Evolutionary conservation across 306 rosid genomes (phyloP), one percentile per base, ranked within the genome.

Genomic region (Cicer judaicum): DNA sequence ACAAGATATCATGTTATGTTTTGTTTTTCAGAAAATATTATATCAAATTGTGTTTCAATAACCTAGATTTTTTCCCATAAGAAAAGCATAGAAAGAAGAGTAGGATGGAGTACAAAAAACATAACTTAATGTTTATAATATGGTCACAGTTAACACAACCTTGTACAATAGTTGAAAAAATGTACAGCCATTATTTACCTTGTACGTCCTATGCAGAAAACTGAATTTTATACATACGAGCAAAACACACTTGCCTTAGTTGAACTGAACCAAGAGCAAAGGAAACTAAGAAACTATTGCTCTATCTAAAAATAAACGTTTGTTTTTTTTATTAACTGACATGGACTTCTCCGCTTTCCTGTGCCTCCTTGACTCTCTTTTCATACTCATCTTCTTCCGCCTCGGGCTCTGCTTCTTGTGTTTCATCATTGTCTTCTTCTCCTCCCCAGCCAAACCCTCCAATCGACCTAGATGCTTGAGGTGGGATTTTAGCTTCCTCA

Each of bases 371-470:
- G 64, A 91, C 96, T 61, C 80, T 85, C 82, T 87, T 88, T 44
- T 85, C 92, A 69, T 91, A 91, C 59, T 91, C 96, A 13, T 91
- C 93, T 72, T 87, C 92, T 48, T 84, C 91, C 0, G 29, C 72
- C 69, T 71, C 88, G 0, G 66, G 81, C 14, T 44, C 85, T 0
- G 59, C 87, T 2, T 48, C 86, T 46, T 60, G 84, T 2, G 79
- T 82, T 12, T 82, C 89, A 5, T 89, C 96, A 65, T 85, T 89
- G 34, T 83, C 93, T 80, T 85, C 90, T 2, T 77, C 87, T 13
- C 79, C 90, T 49, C 84, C 96, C 96, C 96, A 88, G 54, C 93
- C 93, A 74, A 87, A 88, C 56, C 89, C 92, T 36, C 89, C 88
- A 36, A 84, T 60, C 0, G 90, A 82, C 70, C 89, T 84, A 50